Evolutionary conservation across 1,139 yeast genomes (phyloP), one percentile per base, ranked within the genome.

Genomic region (Meyerozyma smithsonii): DNA sequence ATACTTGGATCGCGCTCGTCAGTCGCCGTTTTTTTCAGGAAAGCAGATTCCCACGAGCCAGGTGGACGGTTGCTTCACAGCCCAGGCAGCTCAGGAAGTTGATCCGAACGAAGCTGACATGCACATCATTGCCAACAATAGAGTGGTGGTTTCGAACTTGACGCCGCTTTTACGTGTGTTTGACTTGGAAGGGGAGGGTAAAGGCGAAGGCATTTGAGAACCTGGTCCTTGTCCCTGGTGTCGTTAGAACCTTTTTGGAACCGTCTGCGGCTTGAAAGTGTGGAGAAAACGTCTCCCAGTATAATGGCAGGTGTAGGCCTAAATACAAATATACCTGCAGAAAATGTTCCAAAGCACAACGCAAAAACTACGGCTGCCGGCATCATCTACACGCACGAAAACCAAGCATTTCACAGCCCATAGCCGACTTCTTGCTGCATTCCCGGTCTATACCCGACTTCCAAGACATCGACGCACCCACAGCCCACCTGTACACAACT

Each of bases 1-100:
- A 1, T 59, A 77, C 24, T 45, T 80, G 8, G 83, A 79, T 51
- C 61, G 84, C 48, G 43, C 50, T 2, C 46, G 52, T 15, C 35
- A 39, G 2, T 59, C 64, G 32, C 54, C 51, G 18, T 59, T 59
- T 42, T 54, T 60, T 40, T 42, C 42, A 11, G 36, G 35, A 18
- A 5, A 33, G 42, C 32, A 23, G 20, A 37, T 37, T 10, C 39
- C 39, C n/a, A 28, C 20, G 20, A 19, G 34, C 21, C 15, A 30
- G 15, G 10, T 20, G 7, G 36, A 44, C 35, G 48, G 45, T 23
- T 44, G 46, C 21, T 44, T 46, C 26, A 47, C 42, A 28, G 44
- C 40, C 16, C 46, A 37, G 30, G 24, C 30, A 30, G 24, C 30
- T n/a, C 20, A 32, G 3, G 44, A 44, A 10, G 8, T 40, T 4